Evolutionary conservation across 371 early-diverging fungal genomes (phyloP).

Genomic region (Conidiobolus incongruus): DNA sequence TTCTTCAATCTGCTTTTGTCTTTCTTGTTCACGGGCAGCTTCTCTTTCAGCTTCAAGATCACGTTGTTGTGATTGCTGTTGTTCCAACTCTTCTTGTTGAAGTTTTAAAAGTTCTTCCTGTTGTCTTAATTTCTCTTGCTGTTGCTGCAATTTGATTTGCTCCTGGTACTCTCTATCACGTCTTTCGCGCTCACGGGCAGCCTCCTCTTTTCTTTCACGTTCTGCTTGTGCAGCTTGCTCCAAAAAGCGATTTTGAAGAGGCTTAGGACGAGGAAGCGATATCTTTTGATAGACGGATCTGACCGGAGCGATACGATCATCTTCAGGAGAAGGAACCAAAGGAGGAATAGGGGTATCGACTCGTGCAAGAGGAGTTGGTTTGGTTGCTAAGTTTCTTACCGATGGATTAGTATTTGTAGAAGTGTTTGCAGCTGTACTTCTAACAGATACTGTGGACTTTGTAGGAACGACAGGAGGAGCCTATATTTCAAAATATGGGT

Average conservation of each 20-base stretch:
- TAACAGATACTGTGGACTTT: neutral
- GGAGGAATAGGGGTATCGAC: slow-evolving; percentile 1
- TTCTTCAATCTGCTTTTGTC: slow-evolving; percentile 4
- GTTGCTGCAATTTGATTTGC: slow-evolving; percentile 5
- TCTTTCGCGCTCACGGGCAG: slow-evolving; percentile 1
- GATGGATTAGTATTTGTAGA: slow-evolving; percentile 8
- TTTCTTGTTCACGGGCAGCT: neutral
- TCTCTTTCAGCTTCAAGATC: neutral
- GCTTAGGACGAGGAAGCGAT: slow-evolving; percentile 11
- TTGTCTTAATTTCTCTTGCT: slow-evolving; percentile 6
- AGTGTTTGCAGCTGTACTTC: neutral
- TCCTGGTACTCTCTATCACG: slow-evolving; percentile 5
- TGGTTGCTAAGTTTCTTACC: slow-evolving; percentile 10
- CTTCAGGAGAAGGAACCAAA: neutral
- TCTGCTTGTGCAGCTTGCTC: neutral
- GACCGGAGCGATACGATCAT: slow-evolving; percentile 4
- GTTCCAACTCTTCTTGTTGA: neutral
- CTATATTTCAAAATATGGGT: slow-evolving; percentile 23
- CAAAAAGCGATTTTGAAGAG: slow-evolving; percentile 2
- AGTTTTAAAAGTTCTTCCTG: slow-evolving; percentile 4
- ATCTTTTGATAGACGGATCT: slow-evolving; percentile 9
- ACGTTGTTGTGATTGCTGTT: neutral
- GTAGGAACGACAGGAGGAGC: neutral
- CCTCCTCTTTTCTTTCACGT: neutral
- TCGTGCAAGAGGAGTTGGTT: slow-evolving; percentile 7